These are phyloP conservation scores for Paramecium primaurelia DNA, from an alignment of 73 alveolate species.

Conservation along the genomic window DNA sequence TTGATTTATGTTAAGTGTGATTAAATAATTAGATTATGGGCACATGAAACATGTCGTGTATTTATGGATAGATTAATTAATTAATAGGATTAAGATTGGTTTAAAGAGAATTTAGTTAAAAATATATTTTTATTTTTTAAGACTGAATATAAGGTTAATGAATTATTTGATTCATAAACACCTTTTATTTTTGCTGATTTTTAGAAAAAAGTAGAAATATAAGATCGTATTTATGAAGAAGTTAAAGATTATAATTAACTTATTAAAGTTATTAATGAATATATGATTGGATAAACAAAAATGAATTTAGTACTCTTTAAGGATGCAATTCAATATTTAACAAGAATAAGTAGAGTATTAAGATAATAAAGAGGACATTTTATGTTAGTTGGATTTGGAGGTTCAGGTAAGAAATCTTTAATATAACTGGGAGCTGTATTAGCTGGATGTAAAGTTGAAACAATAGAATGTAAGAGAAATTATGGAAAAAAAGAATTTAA, in stretches of 20 bases:
- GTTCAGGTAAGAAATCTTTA: conserved; percentile 84
- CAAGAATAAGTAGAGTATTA: conserved; percentile 90
- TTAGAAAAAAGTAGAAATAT: conserved; percentile 78
- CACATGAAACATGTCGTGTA: conserved; percentile 92
- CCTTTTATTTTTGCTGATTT: conserved; percentile 78
- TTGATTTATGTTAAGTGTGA: conserved; percentile 76
- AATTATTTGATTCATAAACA: conserved; percentile 67
- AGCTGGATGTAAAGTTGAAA: conserved; percentile 83
- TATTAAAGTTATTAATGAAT: conserved; percentile 76
- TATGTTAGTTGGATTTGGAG: conserved; percentile 90
- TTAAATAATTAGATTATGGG: conserved; percentile 88
- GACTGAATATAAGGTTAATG: conserved; percentile 73
- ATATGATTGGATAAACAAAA: conserved; percentile 79
- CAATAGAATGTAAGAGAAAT: conserved; percentile 80
- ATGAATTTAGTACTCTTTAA: conserved; percentile 92
- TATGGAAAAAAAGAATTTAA: conserved; percentile 81
- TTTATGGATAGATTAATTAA: conserved; percentile 78
- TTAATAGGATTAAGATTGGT: conserved; percentile 71
- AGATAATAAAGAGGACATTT: conserved; percentile 93
- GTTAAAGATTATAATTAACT: conserved; percentile 69
- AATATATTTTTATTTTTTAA: conserved; percentile 76
- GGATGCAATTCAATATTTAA: conserved; percentile 89
- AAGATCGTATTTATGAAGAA: conserved; percentile 90
- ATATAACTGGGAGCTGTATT: conserved; percentile 85
- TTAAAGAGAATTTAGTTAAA: conserved; percentile 75